Evolutionary conservation across 768 basidiomycete genomes (phyloP).

Genomic region (Scleroderma bovista): DNA sequence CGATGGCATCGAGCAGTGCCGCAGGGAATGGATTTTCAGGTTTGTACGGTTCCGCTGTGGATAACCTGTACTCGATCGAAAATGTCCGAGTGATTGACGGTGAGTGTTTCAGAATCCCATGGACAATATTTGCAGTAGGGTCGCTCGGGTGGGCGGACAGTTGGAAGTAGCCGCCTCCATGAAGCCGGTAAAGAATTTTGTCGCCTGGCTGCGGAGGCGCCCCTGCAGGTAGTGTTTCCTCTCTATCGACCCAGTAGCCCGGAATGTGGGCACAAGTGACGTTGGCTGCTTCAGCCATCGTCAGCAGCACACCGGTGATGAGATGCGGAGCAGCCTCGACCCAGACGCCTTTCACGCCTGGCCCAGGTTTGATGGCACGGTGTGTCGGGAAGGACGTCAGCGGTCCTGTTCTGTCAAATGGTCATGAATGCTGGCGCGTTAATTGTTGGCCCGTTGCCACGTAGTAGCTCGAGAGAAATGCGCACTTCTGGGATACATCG

Average conservation of each 20-base stretch:
- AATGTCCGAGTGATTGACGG: constrained; percentile 24
- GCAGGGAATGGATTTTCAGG: constrained; percentile 44
- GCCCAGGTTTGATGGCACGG: constrained; percentile 13
- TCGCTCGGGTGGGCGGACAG: constrained; percentile 25
- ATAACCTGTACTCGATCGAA: constrained; percentile 46
- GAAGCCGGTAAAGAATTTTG: constrained; percentile 30
- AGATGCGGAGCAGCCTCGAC: constrained; percentile 28
- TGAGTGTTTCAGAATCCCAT: constrained; percentile 12
- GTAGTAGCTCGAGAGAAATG: background rate
- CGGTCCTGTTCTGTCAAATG: constrained; percentile 12
- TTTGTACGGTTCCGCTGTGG: constrained; percentile 23
- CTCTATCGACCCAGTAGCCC: constrained; percentile 33
- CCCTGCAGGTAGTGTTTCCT: constrained; percentile 11
- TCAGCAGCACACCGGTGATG: constrained; percentile 25
- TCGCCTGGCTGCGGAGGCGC: constrained; percentile 22
- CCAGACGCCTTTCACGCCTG: constrained; percentile 29
- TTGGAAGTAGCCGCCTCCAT: constrained; percentile 26
- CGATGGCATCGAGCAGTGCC: constrained; percentile 46
- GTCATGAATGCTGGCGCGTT: background rate
- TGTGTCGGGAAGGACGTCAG: constrained; percentile 17
- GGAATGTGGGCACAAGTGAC: constrained; percentile 26
- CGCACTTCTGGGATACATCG: constrained; percentile 17
- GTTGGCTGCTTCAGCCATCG: constrained; percentile 22
- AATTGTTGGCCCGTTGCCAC: background rate
- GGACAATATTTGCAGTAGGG: constrained; percentile 18